Evolutionary conservation across 306 rosid species (phyloP).

Genomic region (Malus sylvestris): DNA sequence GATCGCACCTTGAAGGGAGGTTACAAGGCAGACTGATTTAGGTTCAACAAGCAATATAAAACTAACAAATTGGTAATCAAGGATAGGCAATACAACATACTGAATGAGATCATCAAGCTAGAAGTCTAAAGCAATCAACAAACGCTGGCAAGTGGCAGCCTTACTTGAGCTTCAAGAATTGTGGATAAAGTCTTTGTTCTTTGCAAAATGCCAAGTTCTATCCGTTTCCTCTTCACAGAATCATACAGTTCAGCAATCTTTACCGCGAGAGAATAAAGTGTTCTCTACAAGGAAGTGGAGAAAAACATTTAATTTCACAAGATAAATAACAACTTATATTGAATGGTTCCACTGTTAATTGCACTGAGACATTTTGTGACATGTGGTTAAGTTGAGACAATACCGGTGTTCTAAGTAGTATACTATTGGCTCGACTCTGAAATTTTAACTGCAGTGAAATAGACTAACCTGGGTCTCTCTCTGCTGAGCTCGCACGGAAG

Average conservation of each 20-base stretch:
- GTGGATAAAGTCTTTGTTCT: slow-evolving; percentile 50
- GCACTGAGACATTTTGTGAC: too few species aligned
- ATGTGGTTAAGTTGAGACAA: too few species aligned
- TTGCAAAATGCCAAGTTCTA: slow-evolving; percentile 51
- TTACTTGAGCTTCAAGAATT: slow-evolving; percentile 75
- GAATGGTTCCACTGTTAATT: too few species aligned
- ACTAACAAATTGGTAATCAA: background rate
- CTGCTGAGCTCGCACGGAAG: slow-evolving; percentile 43
- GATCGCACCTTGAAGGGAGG: background rate
- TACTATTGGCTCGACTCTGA: background rate
- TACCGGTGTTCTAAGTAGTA: too few species aligned
- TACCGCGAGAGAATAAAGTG: slow-evolving; percentile 46
- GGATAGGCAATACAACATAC: background rate
- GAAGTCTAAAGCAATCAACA: slow-evolving; percentile 6
- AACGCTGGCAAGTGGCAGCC: slow-evolving; percentile 8
- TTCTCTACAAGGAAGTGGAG: slow-evolving; percentile 41
- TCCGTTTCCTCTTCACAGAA: slow-evolving; percentile 48
- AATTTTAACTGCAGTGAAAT: background rate
- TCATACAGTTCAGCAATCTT: slow-evolving; percentile 51
- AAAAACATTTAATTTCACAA: background rate
- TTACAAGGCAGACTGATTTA: background rate
- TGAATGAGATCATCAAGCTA: slow-evolving; percentile 7
- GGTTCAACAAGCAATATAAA: background rate
- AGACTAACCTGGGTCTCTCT: slow-evolving; percentile 52
- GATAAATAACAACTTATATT: too few species aligned